These are phyloP conservation scores for Boletus reticuloceps DNA, from an alignment of 768 basidiomycete genomes.

Conservation along the genomic window DNA sequence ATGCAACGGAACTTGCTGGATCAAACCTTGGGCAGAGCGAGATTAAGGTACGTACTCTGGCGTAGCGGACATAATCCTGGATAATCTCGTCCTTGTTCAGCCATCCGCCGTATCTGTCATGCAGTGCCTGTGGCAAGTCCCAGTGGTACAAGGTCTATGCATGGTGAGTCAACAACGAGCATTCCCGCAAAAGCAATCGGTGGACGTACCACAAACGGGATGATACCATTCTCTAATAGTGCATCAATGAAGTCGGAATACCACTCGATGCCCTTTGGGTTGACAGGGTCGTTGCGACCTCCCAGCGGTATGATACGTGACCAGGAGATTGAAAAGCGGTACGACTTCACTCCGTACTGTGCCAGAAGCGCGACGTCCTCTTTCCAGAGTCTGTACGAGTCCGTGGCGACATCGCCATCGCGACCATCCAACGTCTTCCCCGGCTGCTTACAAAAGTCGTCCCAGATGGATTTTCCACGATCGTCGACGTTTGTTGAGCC, in stretches of 20 bases:
- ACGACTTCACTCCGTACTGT: conserved; percentile 64
- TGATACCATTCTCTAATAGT: conserved; percentile 59
- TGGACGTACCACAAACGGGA: conserved; percentile 60
- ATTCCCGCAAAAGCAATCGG: background rate
- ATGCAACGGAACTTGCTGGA: too few relatives aligned
- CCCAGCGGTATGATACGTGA: conserved; percentile 72
- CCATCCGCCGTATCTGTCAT: conserved; percentile 76
- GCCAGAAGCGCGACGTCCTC: conserved; percentile 64
- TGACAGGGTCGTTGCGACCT: conserved; percentile 70
- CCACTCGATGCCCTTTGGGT: conserved; percentile 63
- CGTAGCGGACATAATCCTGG: conserved; percentile 60
- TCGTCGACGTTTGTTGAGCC: conserved; percentile 59
- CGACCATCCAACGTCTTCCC: conserved; percentile 69
- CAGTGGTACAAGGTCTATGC: conserved; percentile 69
- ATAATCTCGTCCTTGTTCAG: conserved; percentile 63
- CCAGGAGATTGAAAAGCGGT: conserved; percentile 79
- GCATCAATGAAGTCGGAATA: conserved; percentile 72
- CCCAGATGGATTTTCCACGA: conserved; percentile 72
- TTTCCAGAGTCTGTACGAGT: conserved; percentile 67
- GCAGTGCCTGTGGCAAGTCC: conserved; percentile 75
- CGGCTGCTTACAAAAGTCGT: conserved; percentile 61
- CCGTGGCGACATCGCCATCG: conserved; percentile 67
- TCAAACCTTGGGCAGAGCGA: background rate
- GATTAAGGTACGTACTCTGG: conserved; percentile 39
- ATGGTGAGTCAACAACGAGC: background rate